A percentile compares a stretch with the other conserved stretches of the same genome.
These are phyloP conservation scores for Cercospora sp. DNA, from an alignment of 2,329 filamentous ascomycete genomes.

Conservation along the genomic window DNA sequence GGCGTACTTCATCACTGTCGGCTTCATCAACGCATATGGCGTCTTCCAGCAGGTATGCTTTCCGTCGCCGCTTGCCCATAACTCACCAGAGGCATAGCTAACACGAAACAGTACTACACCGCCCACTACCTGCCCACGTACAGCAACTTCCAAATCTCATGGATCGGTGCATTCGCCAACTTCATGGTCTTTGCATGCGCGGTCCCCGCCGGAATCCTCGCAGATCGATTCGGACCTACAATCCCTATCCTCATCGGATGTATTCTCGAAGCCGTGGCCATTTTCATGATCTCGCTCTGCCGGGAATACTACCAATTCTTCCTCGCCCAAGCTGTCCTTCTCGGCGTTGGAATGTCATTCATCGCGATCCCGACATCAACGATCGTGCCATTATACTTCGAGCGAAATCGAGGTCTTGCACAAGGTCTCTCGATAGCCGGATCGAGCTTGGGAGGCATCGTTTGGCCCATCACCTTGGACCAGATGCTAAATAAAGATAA, in stretches of 20 bases:
- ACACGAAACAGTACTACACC: constrained; percentile 30
- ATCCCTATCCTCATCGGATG: constrained; percentile 27
- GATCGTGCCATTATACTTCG: constrained; percentile 49
- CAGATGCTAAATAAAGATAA: constrained; percentile 48
- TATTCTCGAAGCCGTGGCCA: constrained; percentile 45
- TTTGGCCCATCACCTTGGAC: constrained; percentile 48
- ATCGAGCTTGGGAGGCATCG: constrained; percentile 18
- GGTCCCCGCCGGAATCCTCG: constrained; percentile 32
- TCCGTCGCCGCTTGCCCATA: background rate
- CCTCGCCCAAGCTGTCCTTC: constrained; percentile 52
- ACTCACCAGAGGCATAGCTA: background rate
- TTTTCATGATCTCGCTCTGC: constrained; percentile 51
- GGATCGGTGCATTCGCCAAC: constrained; percentile 34
- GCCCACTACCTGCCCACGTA: constrained; percentile 22
- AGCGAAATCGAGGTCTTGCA: constrained; percentile 49
- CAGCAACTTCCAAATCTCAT: constrained; percentile 33
- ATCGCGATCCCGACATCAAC: constrained; percentile 50
- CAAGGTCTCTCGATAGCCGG: constrained; percentile 37
- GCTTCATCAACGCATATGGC: constrained; percentile 34
- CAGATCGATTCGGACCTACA: constrained; percentile 34
- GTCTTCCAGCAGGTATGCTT: constrained; percentile 24
- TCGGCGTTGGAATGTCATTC: constrained; percentile 46
- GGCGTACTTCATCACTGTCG: constrained; percentile 31
- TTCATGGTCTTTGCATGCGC: constrained; percentile 34
- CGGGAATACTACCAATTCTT: constrained; percentile 55